These are phyloP conservation scores for Sarocladiaceae sp. DNA, from an alignment of 2,329 filamentous ascomycete genomes.

Conservation along the genomic window DNA sequence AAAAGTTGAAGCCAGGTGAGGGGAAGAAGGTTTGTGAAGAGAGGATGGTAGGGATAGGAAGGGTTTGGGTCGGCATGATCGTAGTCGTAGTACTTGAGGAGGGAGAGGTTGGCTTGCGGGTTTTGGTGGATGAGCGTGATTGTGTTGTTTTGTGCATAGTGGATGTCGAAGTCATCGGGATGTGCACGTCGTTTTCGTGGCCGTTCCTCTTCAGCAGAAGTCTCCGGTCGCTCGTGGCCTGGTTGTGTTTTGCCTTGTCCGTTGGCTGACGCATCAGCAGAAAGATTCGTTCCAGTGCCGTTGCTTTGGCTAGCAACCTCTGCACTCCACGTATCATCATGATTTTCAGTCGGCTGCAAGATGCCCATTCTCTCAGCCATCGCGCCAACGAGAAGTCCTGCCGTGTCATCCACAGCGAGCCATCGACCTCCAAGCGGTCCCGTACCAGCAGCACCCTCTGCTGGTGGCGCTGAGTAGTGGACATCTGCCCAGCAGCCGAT, in stretches of 20 bases:
- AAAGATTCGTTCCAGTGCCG: not conserved
- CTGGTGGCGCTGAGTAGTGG: constrained; percentile 47
- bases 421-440: constrained; percentile 48
- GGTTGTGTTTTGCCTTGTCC: not conserved
- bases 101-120: constrained; percentile 78
- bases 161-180: constrained; percentile 47
- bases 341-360: constrained; percentile 44
- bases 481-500: constrained; percentile 87
- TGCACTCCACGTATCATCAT: constrained; percentile 12
- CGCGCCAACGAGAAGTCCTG: constrained; percentile 73
- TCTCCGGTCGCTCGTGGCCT: constrained; percentile 4
- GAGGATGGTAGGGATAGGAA: constrained; percentile 61
- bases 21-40: constrained; percentile 73
- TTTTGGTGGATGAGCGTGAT: constrained; percentile 77
- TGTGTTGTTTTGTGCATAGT: constrained; percentile 66
- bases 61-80: constrained; percentile 60
- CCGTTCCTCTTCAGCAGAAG: constrained; percentile 1
- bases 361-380: constrained; percentile 87
- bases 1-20: constrained; percentile 91
- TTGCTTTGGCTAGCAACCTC: constrained; percentile 8
- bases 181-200: constrained; percentile 9
- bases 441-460: constrained; percentile 15
- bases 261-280: constrained; percentile 1
- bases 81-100: constrained; percentile 85
- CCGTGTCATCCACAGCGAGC: constrained; percentile 81